Base-by-base conservation (phyloP, 2,329 filamentous ascomycete species). In the Orbilia quercus region DNA sequence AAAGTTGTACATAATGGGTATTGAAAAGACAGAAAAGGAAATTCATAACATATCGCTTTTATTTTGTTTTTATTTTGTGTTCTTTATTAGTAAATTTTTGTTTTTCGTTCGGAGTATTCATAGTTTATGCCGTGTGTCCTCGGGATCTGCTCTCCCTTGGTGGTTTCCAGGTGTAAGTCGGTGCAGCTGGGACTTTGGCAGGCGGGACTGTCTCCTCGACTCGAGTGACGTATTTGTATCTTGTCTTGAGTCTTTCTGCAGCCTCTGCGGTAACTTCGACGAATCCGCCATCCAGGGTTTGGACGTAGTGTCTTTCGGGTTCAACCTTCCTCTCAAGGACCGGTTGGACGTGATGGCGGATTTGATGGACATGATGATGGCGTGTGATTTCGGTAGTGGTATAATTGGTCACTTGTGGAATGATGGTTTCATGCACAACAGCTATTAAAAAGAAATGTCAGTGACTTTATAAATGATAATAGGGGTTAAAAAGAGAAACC, bases 131-230 rank as follows among this genome's bases (percentile, higher is more conserved):
- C 7, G 67, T 53, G 31, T 72, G 67, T 9, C 67, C 67, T 59
- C 67, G 67, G 44, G 50, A 40, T 22, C 67, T 34, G 45, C 20
- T 72, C 18, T 64, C 59, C 45, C 44, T 62, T 58, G 31, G 45
- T 31, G 69, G 69, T 47, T 73, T 73, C 69, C 69, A 73, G 25
- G 69, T 66, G 38, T 73, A 66, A 48, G 54, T 66, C n/a, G 45
- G 42, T 3, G 67, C 31, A 11, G 9, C 36, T 11, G 45, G 47
- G 7, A 31, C 18, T 18, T 66, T 73, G 20, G 7, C 18, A 23
- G 60, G n/a, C 2, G 60, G 16, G 16, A 66, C 42, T 3, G 60
- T 42, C 62, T 73, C 69, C n/a, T 73, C 69, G 16, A 73, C 25
- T 12, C 69, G 60, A n/a, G 69, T 73, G 7, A 54, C 47, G 36